Evolutionary conservation across 371 early-diverging fungal genomes (phyloP).

Genomic region (Rhizopus arrhizus): DNA sequence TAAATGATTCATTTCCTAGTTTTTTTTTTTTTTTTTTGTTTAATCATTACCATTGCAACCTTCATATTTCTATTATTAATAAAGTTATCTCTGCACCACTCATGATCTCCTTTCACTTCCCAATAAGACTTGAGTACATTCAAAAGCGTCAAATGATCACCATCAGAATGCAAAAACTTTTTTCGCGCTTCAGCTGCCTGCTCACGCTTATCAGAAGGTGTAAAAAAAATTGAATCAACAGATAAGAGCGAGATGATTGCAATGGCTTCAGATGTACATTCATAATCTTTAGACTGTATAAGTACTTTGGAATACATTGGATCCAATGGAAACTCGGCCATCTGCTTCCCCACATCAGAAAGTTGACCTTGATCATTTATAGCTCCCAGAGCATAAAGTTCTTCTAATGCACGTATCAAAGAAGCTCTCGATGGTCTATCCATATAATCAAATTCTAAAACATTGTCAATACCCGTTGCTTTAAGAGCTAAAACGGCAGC

Average conservation of each 20-base stretch:
- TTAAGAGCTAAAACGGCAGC: conserved; percentile 86
- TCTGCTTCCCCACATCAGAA: conserved; percentile 81
- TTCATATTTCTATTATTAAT: conserved; percentile 83
- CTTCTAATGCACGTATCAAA: conserved; percentile 81
- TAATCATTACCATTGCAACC: conserved; percentile 69
- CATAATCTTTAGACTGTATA: conserved; percentile 68
- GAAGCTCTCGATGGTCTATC: conserved; percentile 83
- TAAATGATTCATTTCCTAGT: neutral
- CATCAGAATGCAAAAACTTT: conserved; percentile 74
- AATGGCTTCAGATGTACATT: conserved; percentile 85
- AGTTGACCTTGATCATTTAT: conserved; percentile 81
- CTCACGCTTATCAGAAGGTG: conserved; percentile 86
- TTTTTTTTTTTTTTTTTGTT: neutral
- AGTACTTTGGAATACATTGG: conserved; percentile 91
- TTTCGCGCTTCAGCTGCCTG: conserved; percentile 81
- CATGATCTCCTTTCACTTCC: conserved; percentile 71
- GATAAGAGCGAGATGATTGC: conserved; percentile 88
- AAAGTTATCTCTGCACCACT: conserved; percentile 93
- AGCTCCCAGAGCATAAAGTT: conserved; percentile 89
- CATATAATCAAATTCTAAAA: conserved; percentile 92
- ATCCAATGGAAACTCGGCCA: conserved; percentile 94
- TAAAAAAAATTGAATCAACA: conserved; percentile 86
- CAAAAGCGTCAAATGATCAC: conserved; percentile 89
- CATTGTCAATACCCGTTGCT: conserved; percentile 87
- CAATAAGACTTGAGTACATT: conserved; percentile 82